Evolutionary conservation across 805 yeast genomes (phyloP), one percentile per base, ranked within the genome.

Genomic region (Blastobotrys peoriensis): DNA sequence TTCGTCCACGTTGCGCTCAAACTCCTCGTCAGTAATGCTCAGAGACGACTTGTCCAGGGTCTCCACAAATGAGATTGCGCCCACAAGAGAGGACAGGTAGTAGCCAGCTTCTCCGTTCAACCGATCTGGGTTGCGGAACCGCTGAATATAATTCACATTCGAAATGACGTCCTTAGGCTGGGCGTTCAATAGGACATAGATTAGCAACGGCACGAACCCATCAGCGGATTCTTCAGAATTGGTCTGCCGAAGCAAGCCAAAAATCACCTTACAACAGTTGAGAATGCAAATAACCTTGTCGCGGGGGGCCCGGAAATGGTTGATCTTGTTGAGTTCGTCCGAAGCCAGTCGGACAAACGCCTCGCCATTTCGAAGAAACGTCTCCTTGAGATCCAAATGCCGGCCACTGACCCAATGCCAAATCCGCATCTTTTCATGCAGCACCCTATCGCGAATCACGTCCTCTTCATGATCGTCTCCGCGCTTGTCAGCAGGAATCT

Each of bases 231-330:
- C 91, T 47, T 79, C 83, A 43, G 79, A 72, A 40, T 74, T 65
- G 13, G 71, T 67, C 48, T 80, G 85, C 50, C 88, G 79, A 38
- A 94, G 75, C 46, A 86, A 71, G 8, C 95, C 94, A 69, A 88
- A 89, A 4, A 94, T 82, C 17, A 93, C 89, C 63, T 91, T 91
- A 59, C 97, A 91, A 43, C 93, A 80, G 64, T 93, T 94, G 50
- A 93, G 70, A 2, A 93, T 72, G 61, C 98, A 93, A 33, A 93
- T 86, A 50, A 87, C 79, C 59, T 93, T 93, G 60, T 94, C 98
- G 43, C 98, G 71, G 13, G 98, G 98, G 0, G 98, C 91, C 54
- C 94, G 76, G 61, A 83, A 94, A 43, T 77, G 73, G 62, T 84
- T 83, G 57, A 93, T 80, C 55, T 87, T 87, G 50, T 71, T 69